A percentile compares a stretch with the other conserved stretches of the same genome.
Conservation (phyloP, 1,284 basidiomycete species). For the Nidula niveotomentosa region DNA sequence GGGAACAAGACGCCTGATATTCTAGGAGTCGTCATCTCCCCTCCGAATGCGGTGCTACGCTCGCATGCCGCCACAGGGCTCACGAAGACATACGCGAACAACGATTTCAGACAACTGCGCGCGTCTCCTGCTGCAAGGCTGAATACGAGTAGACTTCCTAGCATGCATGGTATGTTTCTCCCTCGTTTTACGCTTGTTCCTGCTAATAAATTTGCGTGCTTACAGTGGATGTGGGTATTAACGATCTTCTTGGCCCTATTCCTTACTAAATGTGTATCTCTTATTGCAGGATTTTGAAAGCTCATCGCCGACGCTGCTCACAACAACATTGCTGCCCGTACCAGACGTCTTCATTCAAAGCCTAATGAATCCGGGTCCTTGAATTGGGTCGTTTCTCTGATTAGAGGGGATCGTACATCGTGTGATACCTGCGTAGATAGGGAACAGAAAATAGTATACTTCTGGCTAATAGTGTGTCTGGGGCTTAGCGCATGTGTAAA, state of each 20-base stretch:
- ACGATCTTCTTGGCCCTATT: slow-evolving; percentile 24
- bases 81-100: slow-evolving; percentile 75
- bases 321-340: slow-evolving; percentile 4
- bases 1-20: slow-evolving; percentile 49
- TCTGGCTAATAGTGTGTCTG: too few relatives aligned
- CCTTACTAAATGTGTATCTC: slow-evolving; percentile 19
- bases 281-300: slow-evolving; percentile 18
- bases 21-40: slow-evolving; percentile 60
- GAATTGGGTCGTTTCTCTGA: background rate
- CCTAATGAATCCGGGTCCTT: background rate
- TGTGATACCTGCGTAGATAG: too few relatives aligned
- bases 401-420: too few relatives aligned
- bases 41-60: slow-evolving; percentile 67
- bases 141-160: slow-evolving; percentile 80
- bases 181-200: slow-evolving; percentile 2
- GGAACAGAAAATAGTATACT: too few relatives aligned
- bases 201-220: slow-evolving; percentile 3
- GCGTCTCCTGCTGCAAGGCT: slow-evolving; percentile 64
- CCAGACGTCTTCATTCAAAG: background rate
- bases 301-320: slow-evolving; percentile 13
- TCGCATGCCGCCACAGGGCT: slow-evolving; percentile 75
- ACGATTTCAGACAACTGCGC: slow-evolving; percentile 75
- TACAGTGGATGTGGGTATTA: slow-evolving; percentile 46
- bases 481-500: too few relatives aligned
- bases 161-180: slow-evolving; percentile 63